Conservation (phyloP, 2,329 filamentous ascomycete genomes). For the Aspergillus oerlinghausenensis region DNA sequence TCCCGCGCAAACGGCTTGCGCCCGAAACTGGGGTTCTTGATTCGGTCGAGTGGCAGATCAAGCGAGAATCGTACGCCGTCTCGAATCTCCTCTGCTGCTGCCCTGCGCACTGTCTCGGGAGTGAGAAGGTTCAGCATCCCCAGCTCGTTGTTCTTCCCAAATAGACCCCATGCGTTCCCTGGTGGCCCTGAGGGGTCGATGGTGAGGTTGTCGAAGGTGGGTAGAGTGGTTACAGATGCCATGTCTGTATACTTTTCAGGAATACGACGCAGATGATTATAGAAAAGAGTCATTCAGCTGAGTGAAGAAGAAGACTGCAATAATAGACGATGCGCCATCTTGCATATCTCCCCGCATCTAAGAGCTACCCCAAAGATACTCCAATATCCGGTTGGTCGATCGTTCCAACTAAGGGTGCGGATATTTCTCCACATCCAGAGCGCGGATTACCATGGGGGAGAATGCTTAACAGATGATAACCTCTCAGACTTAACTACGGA, state of each 20-base stretch:
- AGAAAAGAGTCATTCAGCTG: neutral
- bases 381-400: neutral
- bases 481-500: neutral
- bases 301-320: neutral
- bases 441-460: neutral
- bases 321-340: neutral
- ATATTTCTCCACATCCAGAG: slow-evolving; percentile 4
- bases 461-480: neutral
- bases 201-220: slow-evolving; percentile 45
- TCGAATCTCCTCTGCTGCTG: slow-evolving; percentile 44
- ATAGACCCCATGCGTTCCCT: slow-evolving; percentile 56
- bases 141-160: slow-evolving; percentile 48
- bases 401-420: neutral
- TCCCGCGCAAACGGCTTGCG: slow-evolving; percentile 53
- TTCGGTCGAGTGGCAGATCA: slow-evolving; percentile 57
- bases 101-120: slow-evolving; percentile 36
- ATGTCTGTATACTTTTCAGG: neutral
- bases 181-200: slow-evolving; percentile 47
- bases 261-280: neutral
- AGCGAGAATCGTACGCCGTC: slow-evolving; percentile 46
- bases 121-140: slow-evolving; percentile 55
- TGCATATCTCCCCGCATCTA: neutral
- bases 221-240: slow-evolving; percentile 3
- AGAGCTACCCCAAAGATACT: neutral
- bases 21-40: slow-evolving; percentile 51